Percentiles rank a stretch among this genome's conserved stretches.
phyloP scores from a whole-genome alignment of 345 rosid genomes.

The Anastatica hierochuntica region DNA sequence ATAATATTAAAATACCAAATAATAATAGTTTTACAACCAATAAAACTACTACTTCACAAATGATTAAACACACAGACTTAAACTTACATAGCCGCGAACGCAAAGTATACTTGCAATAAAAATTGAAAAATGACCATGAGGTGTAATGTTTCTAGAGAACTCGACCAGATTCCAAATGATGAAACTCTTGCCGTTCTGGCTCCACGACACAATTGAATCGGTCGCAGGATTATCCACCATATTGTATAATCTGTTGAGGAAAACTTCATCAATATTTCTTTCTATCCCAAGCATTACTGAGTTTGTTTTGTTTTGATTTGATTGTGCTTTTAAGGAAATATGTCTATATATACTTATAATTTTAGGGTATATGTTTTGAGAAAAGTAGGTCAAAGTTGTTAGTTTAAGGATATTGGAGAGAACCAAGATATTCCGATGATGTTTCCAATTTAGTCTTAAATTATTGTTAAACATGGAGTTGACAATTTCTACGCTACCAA shows the following conservation, averaged over 20 bases:
- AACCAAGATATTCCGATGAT: too few relatives aligned
- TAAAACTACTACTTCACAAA: too few relatives aligned
- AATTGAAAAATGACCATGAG: not conserved
- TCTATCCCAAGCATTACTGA: not conserved
- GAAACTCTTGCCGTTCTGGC: not conserved
- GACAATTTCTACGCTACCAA: too few relatives aligned
- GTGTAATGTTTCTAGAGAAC: not conserved
- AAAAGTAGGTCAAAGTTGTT: too few relatives aligned
- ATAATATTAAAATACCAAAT: too few relatives aligned
- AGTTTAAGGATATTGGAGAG: too few relatives aligned
- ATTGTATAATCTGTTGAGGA: not conserved
- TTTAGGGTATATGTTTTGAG: too few relatives aligned
- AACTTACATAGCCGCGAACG: not conserved
- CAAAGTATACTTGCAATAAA: not conserved
- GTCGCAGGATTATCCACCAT: not conserved
- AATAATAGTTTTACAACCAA: too few relatives aligned
- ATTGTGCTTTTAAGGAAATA: not conserved
- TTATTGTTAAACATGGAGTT: too few relatives aligned
- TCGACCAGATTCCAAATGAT: not conserved
- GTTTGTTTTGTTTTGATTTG: too few relatives aligned
- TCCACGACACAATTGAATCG: not conserved
- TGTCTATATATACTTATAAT: not conserved
- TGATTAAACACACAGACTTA: not conserved
- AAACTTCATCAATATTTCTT: not conserved
- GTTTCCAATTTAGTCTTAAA: too few relatives aligned